phyloP scores from a whole-genome alignment of 768 basidiomycete genomes.

The Tricholoma flavovirens region DNA sequence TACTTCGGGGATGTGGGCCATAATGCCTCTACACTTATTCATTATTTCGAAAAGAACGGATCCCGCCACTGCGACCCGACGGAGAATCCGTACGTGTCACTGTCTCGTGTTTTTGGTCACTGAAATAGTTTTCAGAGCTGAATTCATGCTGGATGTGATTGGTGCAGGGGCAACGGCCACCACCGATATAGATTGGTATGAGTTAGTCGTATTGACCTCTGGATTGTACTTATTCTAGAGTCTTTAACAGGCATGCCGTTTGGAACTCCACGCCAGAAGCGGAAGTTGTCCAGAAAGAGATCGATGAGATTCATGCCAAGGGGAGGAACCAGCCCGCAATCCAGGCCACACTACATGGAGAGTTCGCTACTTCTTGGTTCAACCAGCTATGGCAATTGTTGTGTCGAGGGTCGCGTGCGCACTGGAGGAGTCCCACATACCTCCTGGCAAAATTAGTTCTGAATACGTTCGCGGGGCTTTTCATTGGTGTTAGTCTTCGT shows the following conservation, averaged over 20 bases:
- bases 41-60: constrained; percentile 75
- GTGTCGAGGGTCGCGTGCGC: constrained; percentile 36
- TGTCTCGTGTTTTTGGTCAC: neutral
- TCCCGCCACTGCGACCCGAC: constrained; percentile 52
- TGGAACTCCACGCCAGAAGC: constrained; percentile 46
- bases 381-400: constrained; percentile 42
- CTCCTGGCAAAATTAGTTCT: constrained; percentile 53
- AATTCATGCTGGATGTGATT: constrained; percentile 64
- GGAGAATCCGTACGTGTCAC: constrained; percentile 63
- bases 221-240: constrained; percentile 23
- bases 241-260: constrained; percentile 14
- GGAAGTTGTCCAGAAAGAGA: constrained; percentile 21
- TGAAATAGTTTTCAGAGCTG: constrained; percentile 34
- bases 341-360: constrained; percentile 29
- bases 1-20: constrained; percentile 71
- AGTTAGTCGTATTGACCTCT: constrained; percentile 22
- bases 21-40: constrained; percentile 54
- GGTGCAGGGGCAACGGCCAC: constrained; percentile 65
- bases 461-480: constrained; percentile 48
- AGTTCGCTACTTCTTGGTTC: constrained; percentile 50
- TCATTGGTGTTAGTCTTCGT: constrained; percentile 33
- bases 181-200: constrained; percentile 52
- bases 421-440: constrained; percentile 58
- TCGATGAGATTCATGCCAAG: constrained; percentile 44
- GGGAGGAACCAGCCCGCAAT: constrained; percentile 38